These are phyloP conservation scores for Lactarius quietus DNA, from an alignment of 768 basidiomycete species.

Conservation along the genomic window DNA sequence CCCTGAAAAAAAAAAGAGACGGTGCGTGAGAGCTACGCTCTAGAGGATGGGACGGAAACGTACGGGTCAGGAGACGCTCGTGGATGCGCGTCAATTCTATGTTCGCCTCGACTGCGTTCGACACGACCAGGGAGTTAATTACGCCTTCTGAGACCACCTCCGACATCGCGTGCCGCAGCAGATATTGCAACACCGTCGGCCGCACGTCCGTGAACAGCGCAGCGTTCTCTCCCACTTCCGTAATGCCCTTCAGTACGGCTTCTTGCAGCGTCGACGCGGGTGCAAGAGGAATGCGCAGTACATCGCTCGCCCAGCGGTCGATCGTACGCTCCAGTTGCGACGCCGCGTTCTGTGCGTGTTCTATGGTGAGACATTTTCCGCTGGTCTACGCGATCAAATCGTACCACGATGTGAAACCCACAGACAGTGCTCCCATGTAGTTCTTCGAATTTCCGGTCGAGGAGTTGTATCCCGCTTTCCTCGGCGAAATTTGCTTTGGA, in stretches of 20 bases:
- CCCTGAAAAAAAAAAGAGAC: constrained; percentile 40
- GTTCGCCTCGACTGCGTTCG: constrained; percentile 82
- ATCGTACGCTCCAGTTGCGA: constrained; percentile 63
- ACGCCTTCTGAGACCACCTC: constrained; percentile 74
- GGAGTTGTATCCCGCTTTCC: constrained; percentile 19
- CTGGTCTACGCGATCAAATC: not conserved
- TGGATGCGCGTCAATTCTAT: constrained; percentile 80
- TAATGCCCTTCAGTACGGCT: constrained; percentile 58
- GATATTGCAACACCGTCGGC: constrained; percentile 71
- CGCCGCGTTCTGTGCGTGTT: constrained; percentile 58
- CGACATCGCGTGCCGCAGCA: constrained; percentile 76
- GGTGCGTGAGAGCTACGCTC: not conserved
- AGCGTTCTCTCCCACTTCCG: constrained; percentile 43
- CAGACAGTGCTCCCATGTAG: constrained; percentile 66
- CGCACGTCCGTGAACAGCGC: constrained; percentile 31
- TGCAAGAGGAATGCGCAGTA: constrained; percentile 54
- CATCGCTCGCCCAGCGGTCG: constrained; percentile 83
- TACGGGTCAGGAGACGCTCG: constrained; percentile 81
- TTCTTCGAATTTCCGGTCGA: constrained; percentile 33
- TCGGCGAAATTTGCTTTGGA: not conserved
- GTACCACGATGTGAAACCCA: constrained; percentile 83
- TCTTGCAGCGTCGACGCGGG: constrained; percentile 51
- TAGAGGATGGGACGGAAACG: constrained; percentile 32
- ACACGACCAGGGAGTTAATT: constrained; percentile 82
- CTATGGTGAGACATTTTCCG: not conserved